These are phyloP conservation scores for Pleurotus sapidus DNA, from an alignment of 768 basidiomycete genomes.

Conservation along the genomic window DNA sequence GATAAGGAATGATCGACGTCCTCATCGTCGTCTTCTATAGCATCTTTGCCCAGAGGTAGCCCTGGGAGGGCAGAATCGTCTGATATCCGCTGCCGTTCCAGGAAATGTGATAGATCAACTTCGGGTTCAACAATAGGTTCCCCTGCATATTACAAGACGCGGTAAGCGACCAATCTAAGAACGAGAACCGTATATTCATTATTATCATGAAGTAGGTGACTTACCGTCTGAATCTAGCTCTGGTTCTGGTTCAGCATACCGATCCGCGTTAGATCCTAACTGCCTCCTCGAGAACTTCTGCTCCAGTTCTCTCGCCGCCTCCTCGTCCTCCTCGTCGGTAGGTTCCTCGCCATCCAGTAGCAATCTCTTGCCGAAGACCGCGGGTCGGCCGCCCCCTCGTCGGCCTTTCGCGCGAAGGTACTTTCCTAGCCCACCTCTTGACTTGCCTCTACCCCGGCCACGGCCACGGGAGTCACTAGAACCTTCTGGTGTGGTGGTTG, in stretches of 20 bases:
- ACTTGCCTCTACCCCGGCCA: constrained; percentile 46
- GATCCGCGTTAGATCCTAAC: constrained; percentile 68
- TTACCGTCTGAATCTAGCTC: constrained; percentile 71
- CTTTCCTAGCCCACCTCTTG: constrained; percentile 71
- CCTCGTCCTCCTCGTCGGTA: constrained; percentile 39
- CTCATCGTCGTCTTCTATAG: constrained; percentile 29
- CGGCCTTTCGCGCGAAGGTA: constrained; percentile 70
- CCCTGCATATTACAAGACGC: constrained; percentile 32
- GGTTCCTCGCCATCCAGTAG: constrained; percentile 56
- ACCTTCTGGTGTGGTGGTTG: not conserved
- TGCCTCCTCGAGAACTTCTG: constrained; percentile 55
- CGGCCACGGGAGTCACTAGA: not conserved
- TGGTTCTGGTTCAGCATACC: constrained; percentile 69
- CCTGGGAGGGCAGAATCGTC: constrained; percentile 19
- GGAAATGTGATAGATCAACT: constrained; percentile 65
- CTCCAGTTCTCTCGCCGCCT: constrained; percentile 44
- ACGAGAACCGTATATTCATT: not conserved
- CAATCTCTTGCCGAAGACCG: constrained; percentile 61
- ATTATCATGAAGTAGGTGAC: constrained; percentile 8
- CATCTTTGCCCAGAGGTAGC: constrained; percentile 17
- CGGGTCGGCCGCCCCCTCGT: constrained; percentile 56
- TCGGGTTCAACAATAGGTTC: constrained; percentile 69
- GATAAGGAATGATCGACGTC: constrained; percentile 59
- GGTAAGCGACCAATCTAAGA: not conserved
- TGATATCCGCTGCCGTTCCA: constrained; percentile 58